Evolutionary conservation across 192 early-diverging fungal genomes (phyloP), one percentile per base, ranked within the genome.

Genomic region (Rhizophagus clarus): DNA sequence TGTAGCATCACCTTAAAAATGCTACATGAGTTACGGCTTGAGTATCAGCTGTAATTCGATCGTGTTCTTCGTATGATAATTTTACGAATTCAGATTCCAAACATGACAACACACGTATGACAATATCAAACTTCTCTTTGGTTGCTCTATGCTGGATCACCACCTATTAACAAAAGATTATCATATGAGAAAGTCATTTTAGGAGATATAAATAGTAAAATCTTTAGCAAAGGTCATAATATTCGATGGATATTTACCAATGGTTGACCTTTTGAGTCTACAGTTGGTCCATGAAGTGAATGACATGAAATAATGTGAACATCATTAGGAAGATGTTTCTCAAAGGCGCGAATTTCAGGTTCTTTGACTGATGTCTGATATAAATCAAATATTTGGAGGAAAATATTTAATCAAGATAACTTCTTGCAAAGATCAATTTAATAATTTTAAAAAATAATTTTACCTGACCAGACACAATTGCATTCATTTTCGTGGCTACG

Each of bases 1-100:
- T 14, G 1, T 15, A 29, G 1, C n/a, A 20, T 12, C 80, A 90
- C 89, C 89, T 93, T 72, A 99, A 84, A 81, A 98, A 99, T 32
- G 97, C 95, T 77, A 97, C 85, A 82, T 99, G 97, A 11, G 97
- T 99, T 34, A 95, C 95, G 6, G 97, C 97, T 83, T 99, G 97
- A 11, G 97, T 99, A 81, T 99, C 97, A 1, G 97, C 97, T 10
- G 97, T 99, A 61, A 98, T 97, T 9, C 93, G 87, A 81, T 99
- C 97, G 76, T 99, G 97, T 61, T 98, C 96, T 80, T 93, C 82
- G 74, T 90, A 93, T 49, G 86, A 89, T 81, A 98, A 79, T 79
- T 92, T 87, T 0, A 97, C 96, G 49, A 97, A 87, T 47, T 95
- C 85, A 8, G 94, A 94, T 82, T 95, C 88, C n/a, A 98, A 89